phyloP scores from a whole-genome alignment of 495 filamentous ascomycete genomes.

The Aspergillus conjunctus region DNA sequence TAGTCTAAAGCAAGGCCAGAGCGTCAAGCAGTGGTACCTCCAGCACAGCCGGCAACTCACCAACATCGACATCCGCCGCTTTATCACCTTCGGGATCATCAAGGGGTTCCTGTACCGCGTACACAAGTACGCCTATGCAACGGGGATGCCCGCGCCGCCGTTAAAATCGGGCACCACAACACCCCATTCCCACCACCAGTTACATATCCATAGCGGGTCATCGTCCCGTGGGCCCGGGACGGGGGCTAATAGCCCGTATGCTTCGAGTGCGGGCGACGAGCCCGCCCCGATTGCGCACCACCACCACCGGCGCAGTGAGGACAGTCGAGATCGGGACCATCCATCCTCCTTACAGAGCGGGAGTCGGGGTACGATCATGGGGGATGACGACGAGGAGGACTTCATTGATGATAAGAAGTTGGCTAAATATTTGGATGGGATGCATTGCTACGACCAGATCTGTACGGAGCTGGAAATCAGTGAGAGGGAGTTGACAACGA shows the following conservation, averaged over 20 bases:
- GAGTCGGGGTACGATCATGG: conserved; percentile 29
- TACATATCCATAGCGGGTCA: conserved; percentile 28
- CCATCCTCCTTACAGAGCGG: conserved; percentile 37
- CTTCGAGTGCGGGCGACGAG: conserved; percentile 43
- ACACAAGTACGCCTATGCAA: conserved; percentile 82
- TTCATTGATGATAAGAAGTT: conserved; percentile 50
- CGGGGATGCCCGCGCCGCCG: conserved; percentile 41
- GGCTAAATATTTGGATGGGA: conserved; percentile 74
- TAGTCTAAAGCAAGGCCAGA: conserved; percentile 72
- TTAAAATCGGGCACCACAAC: conserved; percentile 27
- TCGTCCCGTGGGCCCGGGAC: conserved; percentile 41
- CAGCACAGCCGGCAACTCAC: conserved; percentile 66
- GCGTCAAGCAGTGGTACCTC: conserved; percentile 78
- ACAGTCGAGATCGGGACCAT: conserved; percentile 23
- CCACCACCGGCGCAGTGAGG: conserved; percentile 16
- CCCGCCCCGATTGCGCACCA: conserved; percentile 26
- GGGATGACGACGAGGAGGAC: conserved; percentile 39
- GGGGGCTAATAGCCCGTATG: conserved; percentile 41
- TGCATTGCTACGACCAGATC: conserved; percentile 86
- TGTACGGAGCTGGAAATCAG: conserved; percentile 72
- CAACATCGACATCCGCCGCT: conserved; percentile 81
- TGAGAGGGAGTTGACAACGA: conserved; percentile 54
- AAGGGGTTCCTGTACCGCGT: conserved; percentile 94
- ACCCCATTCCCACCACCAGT: conserved; percentile 22
- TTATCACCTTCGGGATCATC: conserved; percentile 94